Evolutionary conservation across 1,284 basidiomycete genomes (phyloP).

Genomic region (Phellopilus nigrolimitatus): DNA sequence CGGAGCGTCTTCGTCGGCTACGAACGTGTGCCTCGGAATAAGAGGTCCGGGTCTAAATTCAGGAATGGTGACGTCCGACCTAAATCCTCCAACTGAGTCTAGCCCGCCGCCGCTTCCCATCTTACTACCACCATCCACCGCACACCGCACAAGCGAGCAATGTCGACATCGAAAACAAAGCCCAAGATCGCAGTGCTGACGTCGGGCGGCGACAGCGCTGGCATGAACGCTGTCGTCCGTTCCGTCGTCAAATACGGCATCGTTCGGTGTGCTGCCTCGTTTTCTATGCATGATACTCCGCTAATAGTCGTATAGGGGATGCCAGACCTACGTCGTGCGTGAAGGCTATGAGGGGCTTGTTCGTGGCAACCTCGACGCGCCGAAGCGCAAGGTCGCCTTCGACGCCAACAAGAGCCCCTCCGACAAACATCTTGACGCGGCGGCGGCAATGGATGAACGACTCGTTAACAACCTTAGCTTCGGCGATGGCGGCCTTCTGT

Average conservation of each 20-base stretch:
- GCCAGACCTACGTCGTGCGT: slow-evolving; percentile 89
- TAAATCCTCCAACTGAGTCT: not conserved
- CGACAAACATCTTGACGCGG: slow-evolving; percentile 24
- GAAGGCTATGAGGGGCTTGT: slow-evolving; percentile 98
- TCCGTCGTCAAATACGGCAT: slow-evolving; percentile 88
- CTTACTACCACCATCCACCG: slow-evolving; percentile 5
- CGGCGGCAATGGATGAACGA: slow-evolving; percentile 30
- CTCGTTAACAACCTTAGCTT: slow-evolving; percentile 75
- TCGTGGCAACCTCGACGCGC: slow-evolving; percentile 54
- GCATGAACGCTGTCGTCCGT: slow-evolving; percentile 94
- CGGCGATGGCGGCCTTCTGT: slow-evolving; percentile 86
- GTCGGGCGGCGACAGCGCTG: slow-evolving; percentile 95
- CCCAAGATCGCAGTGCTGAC: slow-evolving; percentile 93
- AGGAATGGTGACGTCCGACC: not conserved
- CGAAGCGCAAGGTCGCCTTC: slow-evolving; percentile 18
- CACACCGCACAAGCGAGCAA: too few relatives aligned
- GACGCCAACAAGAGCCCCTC: slow-evolving; percentile 22
- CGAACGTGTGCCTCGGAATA: too few relatives aligned
- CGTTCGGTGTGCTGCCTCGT: slow-evolving; percentile 55
- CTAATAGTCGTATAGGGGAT: slow-evolving; percentile 55
- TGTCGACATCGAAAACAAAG: slow-evolving; percentile 16
- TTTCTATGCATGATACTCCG: slow-evolving; percentile 10
- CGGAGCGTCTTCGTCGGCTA: not conserved
- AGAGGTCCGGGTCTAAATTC: too few relatives aligned
- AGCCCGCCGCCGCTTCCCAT: not conserved